Base-by-base conservation (phyloP, 208 protist species). In the Wallacemonas collosoma region DNA sequence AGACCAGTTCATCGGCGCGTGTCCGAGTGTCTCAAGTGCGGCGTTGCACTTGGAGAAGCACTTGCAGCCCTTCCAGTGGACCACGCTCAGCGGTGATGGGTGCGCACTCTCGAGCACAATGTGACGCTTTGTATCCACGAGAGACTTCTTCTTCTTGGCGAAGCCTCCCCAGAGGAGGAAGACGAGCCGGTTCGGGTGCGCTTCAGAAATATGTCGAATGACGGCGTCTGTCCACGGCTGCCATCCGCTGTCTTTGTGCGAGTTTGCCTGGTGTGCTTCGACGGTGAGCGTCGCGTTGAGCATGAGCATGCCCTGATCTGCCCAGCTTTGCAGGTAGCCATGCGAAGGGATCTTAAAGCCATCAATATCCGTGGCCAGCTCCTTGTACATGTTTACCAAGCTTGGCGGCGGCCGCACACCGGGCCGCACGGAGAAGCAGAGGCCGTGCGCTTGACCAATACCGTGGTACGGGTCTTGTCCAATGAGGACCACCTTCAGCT, bases 231-330 rank as follows among this genome's bases (percentile, higher is more conserved):
- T 99, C 83, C 99, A 99, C 12, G 44, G 17, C 60, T 93, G 62
- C 98, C 98, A 99, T 35, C 98, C 98, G 40, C 90, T 89, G 17
- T 86, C 79, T 64, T 79, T 71, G 85, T 99, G 98, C 12, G 89
- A 97, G 70, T 99, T 99, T 15, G 98, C 84, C 53, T 95, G 81
- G 63, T 90, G 74, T 6, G 81, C 87, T 70, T 94, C 86, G 0
- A 99, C 98, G 1, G 98, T 99, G 35, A 99, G 82, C 1, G 90
- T 91, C 1, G 98, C 94, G 75, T 99, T 99, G 3, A 99, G 80
- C 75, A 99, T 84, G 47, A 99, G 83, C 40, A 99, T 95, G 26
- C 98, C 98, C 80, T 99, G 98, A 60, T 91, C 79, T 2, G 97
- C 95, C 98, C 98, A 99, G 68, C 76, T 72, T 54, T 96, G 86